Evolutionary conservation across 164 flowering plant species (phyloP).

Genomic region (Piper longum): DNA sequence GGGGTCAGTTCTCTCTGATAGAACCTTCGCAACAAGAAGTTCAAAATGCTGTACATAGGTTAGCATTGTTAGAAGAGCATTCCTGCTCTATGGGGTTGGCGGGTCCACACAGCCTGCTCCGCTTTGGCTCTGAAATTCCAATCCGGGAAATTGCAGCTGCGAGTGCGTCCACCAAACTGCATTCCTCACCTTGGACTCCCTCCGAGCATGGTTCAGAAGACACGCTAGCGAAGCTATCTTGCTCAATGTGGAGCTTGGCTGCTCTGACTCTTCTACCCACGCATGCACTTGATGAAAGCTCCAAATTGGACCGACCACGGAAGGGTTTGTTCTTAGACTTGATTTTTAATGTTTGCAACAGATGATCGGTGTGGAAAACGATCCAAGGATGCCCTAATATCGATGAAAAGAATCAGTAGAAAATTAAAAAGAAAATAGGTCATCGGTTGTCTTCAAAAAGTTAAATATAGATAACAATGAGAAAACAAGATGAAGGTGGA

Average conservation of each 20-base stretch:
- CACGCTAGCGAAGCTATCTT: background rate
- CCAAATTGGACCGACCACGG: slow-evolving; percentile 11
- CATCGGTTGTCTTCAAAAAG: too few relatives aligned
- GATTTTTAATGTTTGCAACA: slow-evolving; percentile 33
- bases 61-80: slow-evolving; percentile 59
- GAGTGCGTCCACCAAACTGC: slow-evolving; percentile 61
- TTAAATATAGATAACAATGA: too few relatives aligned
- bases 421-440: too few relatives aligned
- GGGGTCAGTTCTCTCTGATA: background rate
- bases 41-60: slow-evolving; percentile 91
- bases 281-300: slow-evolving; percentile 3
- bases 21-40: background rate
- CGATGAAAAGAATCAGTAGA: too few relatives aligned
- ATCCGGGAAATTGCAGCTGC: slow-evolving; percentile 76
- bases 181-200: slow-evolving; percentile 45
- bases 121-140: slow-evolving; percentile 72
- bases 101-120: slow-evolving; percentile 65
- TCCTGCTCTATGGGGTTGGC: slow-evolving; percentile 54
- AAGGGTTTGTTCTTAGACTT: slow-evolving; percentile 36
- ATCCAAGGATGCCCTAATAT: slow-evolving; percentile 74
- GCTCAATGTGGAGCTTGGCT: background rate
- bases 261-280: background rate
- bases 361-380: slow-evolving; percentile 59
- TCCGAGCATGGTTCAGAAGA: slow-evolving; percentile 14
- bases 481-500: background rate